Conservation (phyloP, 139 green algal species). For the Chlorella sp. region DNA sequence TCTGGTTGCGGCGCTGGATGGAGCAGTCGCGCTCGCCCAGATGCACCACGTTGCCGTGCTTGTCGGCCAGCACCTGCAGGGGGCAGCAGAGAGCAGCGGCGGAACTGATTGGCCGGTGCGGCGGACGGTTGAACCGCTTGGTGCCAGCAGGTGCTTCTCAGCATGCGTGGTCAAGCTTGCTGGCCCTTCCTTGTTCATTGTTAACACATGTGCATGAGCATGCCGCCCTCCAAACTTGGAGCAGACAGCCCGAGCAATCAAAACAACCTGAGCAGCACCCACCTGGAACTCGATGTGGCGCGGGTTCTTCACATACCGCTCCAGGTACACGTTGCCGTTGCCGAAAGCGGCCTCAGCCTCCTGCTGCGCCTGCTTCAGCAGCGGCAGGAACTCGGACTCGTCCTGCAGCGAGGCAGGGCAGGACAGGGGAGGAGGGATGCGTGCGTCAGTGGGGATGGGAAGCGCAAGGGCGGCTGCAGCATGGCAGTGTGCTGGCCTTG, state of each 20-base stretch:
- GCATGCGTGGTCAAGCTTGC: not conserved
- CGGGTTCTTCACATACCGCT: slow-evolving; percentile 92
- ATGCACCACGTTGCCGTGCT: slow-evolving; percentile 96
- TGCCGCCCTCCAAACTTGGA: too few species aligned
- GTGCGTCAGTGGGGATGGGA: too few species aligned
- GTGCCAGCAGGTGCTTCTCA: not conserved
- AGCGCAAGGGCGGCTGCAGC: too few species aligned
- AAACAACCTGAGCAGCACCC: too few species aligned
- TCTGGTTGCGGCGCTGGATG: slow-evolving; percentile 98
- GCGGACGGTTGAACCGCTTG: too few species aligned
- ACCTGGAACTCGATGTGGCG: slow-evolving; percentile 99
- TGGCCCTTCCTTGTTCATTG: too few species aligned
- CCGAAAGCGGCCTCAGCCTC: slow-evolving; percentile 97
- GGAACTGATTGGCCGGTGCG: too few species aligned
- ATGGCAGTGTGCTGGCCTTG: too few species aligned
- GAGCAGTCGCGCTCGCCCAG: slow-evolving; percentile 97
- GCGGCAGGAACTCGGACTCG: slow-evolving; percentile 84
- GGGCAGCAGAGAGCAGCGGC: too few species aligned
- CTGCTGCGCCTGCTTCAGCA: slow-evolving; percentile 84
- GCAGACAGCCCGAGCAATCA: too few species aligned
- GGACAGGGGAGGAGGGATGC: not conserved
- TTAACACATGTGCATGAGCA: too few species aligned
- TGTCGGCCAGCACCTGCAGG: slow-evolving; percentile 92
- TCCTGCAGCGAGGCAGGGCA: slow-evolving; percentile 30
- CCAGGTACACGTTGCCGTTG: slow-evolving; percentile 95